Evolutionary conservation across 148 eudicot species (phyloP), one percentile per base, ranked within the genome.

Genomic region (Salicornia ramosissima): DNA sequence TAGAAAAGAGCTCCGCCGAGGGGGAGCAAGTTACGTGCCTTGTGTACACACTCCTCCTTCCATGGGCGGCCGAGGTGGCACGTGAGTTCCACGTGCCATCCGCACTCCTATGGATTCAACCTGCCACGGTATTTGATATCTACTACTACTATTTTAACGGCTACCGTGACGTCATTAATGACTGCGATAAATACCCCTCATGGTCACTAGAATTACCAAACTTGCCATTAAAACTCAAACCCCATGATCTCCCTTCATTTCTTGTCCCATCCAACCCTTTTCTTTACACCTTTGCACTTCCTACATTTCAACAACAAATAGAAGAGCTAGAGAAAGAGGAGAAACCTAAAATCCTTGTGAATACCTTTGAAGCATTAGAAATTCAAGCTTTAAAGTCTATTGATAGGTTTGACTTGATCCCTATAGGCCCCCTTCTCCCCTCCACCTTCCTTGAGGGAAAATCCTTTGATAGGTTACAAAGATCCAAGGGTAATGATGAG

Each of bases 21-120:
- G 90, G 91, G 24, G 77, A 64, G 0, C 80, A 75, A 0, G 59
- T 91, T 24, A 81, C 88, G 21, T 82, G 87, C 58, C 50, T 85
- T 51, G 84, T 83, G 64, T 81, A 86, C 81, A 78, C 86, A 0
- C 72, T 80, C 8, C 63, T 86, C 10, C 72, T 86, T 13, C 83
- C 90, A 0, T 91, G 92, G 92, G 88, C 81, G 0, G 77, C 80
- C 0, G 70, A 70, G 58, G 87, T 88, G 78, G 90, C 92, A 10
- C 83, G 83, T 65, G 75, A 46, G 2, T 57, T 49, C 47, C 70
- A 79, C 68, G 49, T 87, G 57, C 88, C 92, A 2, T 74, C 78
- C 0, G 83, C 87, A 0, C 77, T 82, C 0, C 64, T 87, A 0
- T 88, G 90, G 91, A 82, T 85, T 40, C 95, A 88, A 74, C 86